These are phyloP conservation scores for Xylaria sp. DNA, from an alignment of 2,329 filamentous ascomycete species.

Conservation along the genomic window DNA sequence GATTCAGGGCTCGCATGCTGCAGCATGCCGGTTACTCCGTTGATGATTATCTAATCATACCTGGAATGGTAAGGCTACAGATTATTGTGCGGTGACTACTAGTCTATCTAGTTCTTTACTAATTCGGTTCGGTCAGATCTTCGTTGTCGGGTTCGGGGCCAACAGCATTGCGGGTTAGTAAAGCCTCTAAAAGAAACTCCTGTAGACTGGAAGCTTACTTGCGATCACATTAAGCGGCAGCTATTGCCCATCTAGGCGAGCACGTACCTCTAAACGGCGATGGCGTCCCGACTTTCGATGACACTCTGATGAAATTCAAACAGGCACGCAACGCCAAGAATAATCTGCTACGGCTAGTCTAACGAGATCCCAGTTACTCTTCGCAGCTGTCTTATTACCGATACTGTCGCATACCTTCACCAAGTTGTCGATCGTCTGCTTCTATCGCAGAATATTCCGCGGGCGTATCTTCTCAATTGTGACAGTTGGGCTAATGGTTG, in stretches of 20 bases:
- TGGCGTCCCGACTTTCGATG: too few species aligned
- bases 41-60: not conserved
- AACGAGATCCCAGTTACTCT: too few species aligned
- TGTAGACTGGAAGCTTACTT: too few species aligned
- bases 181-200: too few species aligned
- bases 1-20: not conserved
- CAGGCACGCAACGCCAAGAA: too few species aligned
- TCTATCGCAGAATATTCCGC: conserved; percentile 34
- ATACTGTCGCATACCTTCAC: conserved; percentile 25
- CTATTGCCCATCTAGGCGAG: too few species aligned
- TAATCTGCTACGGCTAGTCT: too few species aligned
- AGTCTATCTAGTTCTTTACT: not conserved
- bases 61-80: not conserved
- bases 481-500: not conserved
- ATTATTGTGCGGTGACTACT: not conserved
- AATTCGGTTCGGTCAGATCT: not conserved
- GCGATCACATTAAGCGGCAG: too few species aligned
- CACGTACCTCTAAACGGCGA: too few species aligned
- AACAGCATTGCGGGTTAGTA: too few species aligned
- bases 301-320: too few species aligned
- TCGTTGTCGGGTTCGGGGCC: not conserved
- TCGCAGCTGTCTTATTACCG: not conserved
- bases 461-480: conserved; percentile 22
- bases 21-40: not conserved
- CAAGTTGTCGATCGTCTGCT: conserved; percentile 36